Evolutionary conservation across 2,329 filamentous ascomycete genomes (phyloP), one percentile per base, ranked within the genome.

Genomic region (Beauveria sp.): DNA sequence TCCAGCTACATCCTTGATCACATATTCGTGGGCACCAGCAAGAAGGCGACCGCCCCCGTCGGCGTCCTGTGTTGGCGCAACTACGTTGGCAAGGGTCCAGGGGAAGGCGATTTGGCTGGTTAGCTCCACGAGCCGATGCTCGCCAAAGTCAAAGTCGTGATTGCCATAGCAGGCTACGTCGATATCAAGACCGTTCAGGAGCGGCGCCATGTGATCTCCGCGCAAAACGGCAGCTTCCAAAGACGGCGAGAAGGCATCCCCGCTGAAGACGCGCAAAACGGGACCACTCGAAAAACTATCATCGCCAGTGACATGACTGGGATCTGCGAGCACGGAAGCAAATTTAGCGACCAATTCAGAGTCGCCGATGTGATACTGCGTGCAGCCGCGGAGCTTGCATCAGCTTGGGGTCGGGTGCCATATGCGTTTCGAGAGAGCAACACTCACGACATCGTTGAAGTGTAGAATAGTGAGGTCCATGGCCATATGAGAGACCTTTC

Each of bases 141-240:
- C 60, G 34, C 63, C 60, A 61, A 64, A 62, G 52, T 65, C 60
- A 46, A 64, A 65, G 34, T 63, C 64, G 38, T 63, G 60, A 47
- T 65, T 64, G n/a, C 65, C 62, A 42, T 64, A 64, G 49, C 60
- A 63, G 10, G 55, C 62, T 3, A 63, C 20, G 24, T 66, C 62
- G n/a, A 65, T 58, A 3, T 20, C 12, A 16, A 65, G 30, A 14
- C 46, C 47, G 18, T 59, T 49, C 3, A 65, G 46, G 0, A 65
- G 43, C 9, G 56, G 60, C 14, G 58, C 28, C 62, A 65, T 65
- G 60, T 65, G 64, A 18, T 57, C 60, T 3, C 64, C 64, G 5
- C 57, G 50, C 24, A 65, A 58, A 20, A 65, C 61, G 3, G 64
- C 58, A 0, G 64, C 64, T 57, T 65, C 64, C 9, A 65, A 28